Evolutionary conservation across 352 stramenopile species (phyloP), one percentile per base, ranked within the genome.

Genomic region (Globisporangium abappressorium): DNA sequence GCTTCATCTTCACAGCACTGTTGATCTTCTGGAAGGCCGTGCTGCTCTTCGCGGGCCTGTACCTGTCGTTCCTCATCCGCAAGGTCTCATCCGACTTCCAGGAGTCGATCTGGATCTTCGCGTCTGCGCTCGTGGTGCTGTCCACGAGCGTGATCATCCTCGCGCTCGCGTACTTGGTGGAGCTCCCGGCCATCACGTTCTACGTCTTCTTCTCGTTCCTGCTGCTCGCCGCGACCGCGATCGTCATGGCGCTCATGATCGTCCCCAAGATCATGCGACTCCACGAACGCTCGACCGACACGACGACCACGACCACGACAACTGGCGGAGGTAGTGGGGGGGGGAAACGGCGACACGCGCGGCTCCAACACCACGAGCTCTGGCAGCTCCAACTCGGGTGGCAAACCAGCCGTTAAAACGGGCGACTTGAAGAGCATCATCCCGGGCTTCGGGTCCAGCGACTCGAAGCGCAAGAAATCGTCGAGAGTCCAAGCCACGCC

Each of bases 11-110:
- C 63, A 75, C 69, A 11, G 73, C 71, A 8, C 47, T 87, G 9
- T 62, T 84, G 20, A 84, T 88, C 28, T 88, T 90, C 59, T 88
- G 76, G 75, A 90, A 90, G 36, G 64, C 76, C 0, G 80, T 88
- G 15, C 6, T 88, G 53, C 70, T 87, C 26, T 72, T 82, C 14
- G 0, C 73, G 5, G 78, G 76, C 0, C 64, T 86, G 12, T 89
- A 82, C 57, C 33, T 87, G 11, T 83, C 77, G 41, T 87, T 90
- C 57, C 49, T 87, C 3, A 90, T 89, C 65, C 82, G 77, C n/a
- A 76, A 87, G 22, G 80, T 87, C n/a, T 88, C 80, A 33, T 65
- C 73, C 0, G 58, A 64, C 15, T 64, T 64, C 22, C 58, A 64
- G 4, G 57, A 64, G n/a, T 77, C 77, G 11, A 60, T 77, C 1